Base-by-base conservation (phyloP, 2,329 filamentous ascomycete genomes). In the Scleromitrula shiraiana region DNA sequence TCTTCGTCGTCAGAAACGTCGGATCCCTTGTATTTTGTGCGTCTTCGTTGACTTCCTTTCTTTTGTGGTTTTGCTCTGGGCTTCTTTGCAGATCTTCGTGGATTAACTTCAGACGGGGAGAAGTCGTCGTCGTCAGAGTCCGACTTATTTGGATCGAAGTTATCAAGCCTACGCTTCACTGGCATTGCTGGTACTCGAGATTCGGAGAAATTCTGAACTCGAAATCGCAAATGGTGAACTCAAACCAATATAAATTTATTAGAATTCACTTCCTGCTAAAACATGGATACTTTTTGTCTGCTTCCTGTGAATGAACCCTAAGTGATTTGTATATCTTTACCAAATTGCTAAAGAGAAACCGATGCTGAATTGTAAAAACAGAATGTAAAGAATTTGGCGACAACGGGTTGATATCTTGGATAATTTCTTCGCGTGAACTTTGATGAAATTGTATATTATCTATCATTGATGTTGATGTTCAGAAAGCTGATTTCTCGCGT, bases 91-190 rank as follows among this genome's bases (percentile, higher is more conserved):
- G 70, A 72, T 54, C 70, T 74, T 46, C 66, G 66, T 14, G 73
- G 67, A 24, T 68, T 66, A 22, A 66, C 69, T 55, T 73, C 70
- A 14, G 65, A 62, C 14, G 79, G 79, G 50, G 80, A 75, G 59
- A 83, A 84, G 62, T 82, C 82, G 55, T 80, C 78, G 60, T 84
- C 80, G 41, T 80, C 75, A 2, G 80, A 71, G 56, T 84, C 80
- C 42, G 80, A 83, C 61, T 80, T 76, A 62, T 82, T 83, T 3
- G 77, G 78, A 63, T 84, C 80, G 56, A 83, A 83, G 46, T 72
- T 70, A 53, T 78, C 73, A 47, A 79, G 65, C 70, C 82, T 83
- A 46, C 80, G 63, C 39, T 51, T 52, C 36, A 35, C 45, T 36
- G 61, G 61, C 62, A 65, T 65, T 47, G 43, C 55, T 53, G 45